phyloP scores from a whole-genome alignment of 2,329 filamentous ascomycete genomes.

The Pyrenophora tritici-repentis region DNA sequence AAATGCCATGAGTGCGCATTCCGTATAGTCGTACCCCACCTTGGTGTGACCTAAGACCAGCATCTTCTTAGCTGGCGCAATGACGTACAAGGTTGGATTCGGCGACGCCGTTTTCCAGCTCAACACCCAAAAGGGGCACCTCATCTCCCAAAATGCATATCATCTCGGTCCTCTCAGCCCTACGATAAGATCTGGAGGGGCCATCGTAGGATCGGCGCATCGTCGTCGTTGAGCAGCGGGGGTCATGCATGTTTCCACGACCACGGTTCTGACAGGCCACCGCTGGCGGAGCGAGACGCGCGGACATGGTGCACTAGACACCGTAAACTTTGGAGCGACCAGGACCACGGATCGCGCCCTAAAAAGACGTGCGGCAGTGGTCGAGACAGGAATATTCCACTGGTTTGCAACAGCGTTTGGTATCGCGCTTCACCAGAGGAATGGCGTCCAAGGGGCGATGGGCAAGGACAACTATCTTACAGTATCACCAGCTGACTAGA shows the following conservation, averaged over 20 bases:
- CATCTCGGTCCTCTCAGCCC: background rate
- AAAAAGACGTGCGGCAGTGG: constrained; percentile 12
- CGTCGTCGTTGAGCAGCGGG: background rate
- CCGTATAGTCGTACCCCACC: too few relatives aligned
- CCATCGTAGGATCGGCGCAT: constrained; percentile 7
- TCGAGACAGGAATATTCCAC: background rate
- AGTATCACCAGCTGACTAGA: too few relatives aligned
- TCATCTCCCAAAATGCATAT: background rate
- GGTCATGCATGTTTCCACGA: constrained; percentile 19
- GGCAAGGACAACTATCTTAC: too few relatives aligned
- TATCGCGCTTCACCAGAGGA: background rate
- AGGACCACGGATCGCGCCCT: background rate
- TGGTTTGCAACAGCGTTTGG: background rate
- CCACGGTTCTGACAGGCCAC: constrained; percentile 18
- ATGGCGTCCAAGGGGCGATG: too few relatives aligned
- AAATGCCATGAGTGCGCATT: too few relatives aligned
- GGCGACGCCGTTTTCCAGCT: background rate
- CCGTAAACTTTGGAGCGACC: background rate
- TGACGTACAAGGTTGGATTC: background rate
- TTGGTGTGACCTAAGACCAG: too few relatives aligned
- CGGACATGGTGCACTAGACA: constrained; percentile 5
- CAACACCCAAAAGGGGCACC: background rate
- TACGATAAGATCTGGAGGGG: background rate
- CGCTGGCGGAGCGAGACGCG: constrained; percentile 20
- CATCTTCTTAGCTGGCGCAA: too few relatives aligned